Evolutionary conservation across 2,329 filamentous ascomycete genomes (phyloP).

Genomic region (Fusarium chuoi): DNA sequence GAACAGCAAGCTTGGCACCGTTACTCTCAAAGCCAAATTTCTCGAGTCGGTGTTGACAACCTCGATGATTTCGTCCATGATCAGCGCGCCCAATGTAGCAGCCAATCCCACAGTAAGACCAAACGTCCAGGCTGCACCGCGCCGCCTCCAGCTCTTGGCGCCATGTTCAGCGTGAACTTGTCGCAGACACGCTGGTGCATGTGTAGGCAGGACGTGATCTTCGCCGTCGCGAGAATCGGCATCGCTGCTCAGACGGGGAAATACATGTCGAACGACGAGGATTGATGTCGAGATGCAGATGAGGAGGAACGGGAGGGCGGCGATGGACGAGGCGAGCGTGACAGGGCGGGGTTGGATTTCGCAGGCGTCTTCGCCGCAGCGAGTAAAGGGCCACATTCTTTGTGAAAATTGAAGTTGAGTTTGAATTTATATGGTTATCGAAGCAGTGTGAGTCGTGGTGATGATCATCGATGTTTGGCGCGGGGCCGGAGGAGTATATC

Average conservation of each 20-base stretch:
- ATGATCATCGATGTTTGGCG: conserved; percentile 4
- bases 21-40: conserved; percentile 73
- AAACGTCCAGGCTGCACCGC: conserved; percentile 73
- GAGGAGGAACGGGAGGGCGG: conserved; percentile 76
- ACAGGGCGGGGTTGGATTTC: conserved; percentile 56
- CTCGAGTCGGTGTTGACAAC: conserved; percentile 75
- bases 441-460: conserved; percentile 1
- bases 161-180: conserved; percentile 69
- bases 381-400: conserved; percentile 55
- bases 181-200: conserved; percentile 68
- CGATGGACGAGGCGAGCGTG: conserved; percentile 60
- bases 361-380: conserved; percentile 68
- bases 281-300: conserved; percentile 74
- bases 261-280: conserved; percentile 74
- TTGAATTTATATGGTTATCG: neutral
- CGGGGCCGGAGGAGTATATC: conserved; percentile 8
- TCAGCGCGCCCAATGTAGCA: conserved; percentile 80
- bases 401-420: neutral
- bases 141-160: conserved; percentile 60
- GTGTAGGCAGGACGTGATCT: conserved; percentile 69
- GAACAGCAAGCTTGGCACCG: conserved; percentile 76
- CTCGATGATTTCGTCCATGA: conserved; percentile 86
- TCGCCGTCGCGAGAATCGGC: conserved; percentile 63
- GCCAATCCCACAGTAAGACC: conserved; percentile 81
- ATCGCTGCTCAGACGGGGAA: conserved; percentile 74